Conservation (phyloP, 805 yeast species). For the Tetrapisispora arboricola region DNA sequence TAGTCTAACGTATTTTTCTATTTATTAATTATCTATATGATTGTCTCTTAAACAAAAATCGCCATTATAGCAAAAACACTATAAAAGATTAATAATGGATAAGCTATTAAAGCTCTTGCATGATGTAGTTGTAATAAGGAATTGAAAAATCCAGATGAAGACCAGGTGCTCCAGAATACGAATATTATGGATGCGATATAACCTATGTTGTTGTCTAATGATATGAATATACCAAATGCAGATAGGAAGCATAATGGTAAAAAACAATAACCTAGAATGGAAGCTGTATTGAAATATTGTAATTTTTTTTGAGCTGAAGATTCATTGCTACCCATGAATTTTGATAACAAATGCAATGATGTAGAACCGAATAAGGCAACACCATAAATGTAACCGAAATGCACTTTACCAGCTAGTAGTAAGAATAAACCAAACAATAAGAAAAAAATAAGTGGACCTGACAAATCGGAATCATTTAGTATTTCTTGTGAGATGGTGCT, state of each 20-base stretch:
- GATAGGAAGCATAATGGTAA: constrained; percentile 61
- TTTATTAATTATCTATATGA: neutral
- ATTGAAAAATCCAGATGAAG: constrained; percentile 89
- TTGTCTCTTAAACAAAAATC: constrained; percentile 52
- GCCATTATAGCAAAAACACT: constrained; percentile 94
- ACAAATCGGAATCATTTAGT: constrained; percentile 82
- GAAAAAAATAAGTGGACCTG: constrained; percentile 89
- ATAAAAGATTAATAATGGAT: constrained; percentile 86
- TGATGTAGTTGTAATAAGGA: constrained; percentile 72
- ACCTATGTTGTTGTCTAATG: constrained; percentile 68
- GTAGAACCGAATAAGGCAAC: constrained; percentile 87
- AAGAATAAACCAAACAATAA: constrained; percentile 75
- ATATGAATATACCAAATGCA: constrained; percentile 59
- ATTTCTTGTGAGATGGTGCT: constrained; percentile 53
- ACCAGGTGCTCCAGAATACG: constrained; percentile 83
- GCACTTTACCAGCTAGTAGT: constrained; percentile 83
- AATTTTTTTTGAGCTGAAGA: constrained; percentile 27
- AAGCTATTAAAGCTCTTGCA: constrained; percentile 84
- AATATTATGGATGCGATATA: constrained; percentile 56
- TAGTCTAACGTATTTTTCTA: too few relatives aligned
- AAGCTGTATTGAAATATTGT: constrained; percentile 60
- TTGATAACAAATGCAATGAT: constrained; percentile 74
- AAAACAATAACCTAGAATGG: constrained; percentile 88
- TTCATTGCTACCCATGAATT: constrained; percentile 63
- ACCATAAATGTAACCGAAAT: constrained; percentile 94